phyloP scores from a whole-genome alignment of 352 stramenopile species.

The Saprolegnia diclina region DNA sequence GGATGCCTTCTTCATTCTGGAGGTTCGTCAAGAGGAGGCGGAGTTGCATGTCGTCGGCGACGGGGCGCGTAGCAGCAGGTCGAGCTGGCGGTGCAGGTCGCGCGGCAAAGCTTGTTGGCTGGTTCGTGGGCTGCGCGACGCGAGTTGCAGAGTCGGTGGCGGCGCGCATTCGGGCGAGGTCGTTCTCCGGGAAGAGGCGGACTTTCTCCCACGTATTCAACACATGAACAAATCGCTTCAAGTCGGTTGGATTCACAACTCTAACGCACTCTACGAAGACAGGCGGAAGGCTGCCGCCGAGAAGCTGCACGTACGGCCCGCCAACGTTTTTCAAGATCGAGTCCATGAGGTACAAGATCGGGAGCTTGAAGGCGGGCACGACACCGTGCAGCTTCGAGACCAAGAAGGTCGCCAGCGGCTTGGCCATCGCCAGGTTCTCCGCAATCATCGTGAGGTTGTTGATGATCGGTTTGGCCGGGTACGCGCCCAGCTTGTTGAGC shows the following conservation, averaged over 20 bases:
- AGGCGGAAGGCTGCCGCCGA: constrained; percentile 63
- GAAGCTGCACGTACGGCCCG: constrained; percentile 61
- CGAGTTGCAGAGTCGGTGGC: constrained; percentile 54
- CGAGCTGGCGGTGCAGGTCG: constrained; percentile 26
- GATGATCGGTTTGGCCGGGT: constrained; percentile 86
- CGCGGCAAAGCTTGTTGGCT: constrained; percentile 47
- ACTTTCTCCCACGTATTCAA: constrained; percentile 79
- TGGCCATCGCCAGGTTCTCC: constrained; percentile 61
- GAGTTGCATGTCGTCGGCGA: constrained; percentile 60
- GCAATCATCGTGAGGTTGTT: constrained; percentile 84
- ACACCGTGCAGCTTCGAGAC: constrained; percentile 87
- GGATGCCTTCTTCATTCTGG: constrained; percentile 84
- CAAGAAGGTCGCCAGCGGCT: constrained; percentile 83
- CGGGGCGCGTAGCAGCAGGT: neutral
- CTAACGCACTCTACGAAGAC: constrained; percentile 83
- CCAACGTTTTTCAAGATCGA: constrained; percentile 87
- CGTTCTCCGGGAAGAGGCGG: constrained; percentile 47
- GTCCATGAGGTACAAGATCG: constrained; percentile 86
- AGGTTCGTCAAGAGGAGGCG: constrained; percentile 73
- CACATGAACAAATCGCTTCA: constrained; percentile 80
- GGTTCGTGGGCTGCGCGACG: constrained; percentile 40
- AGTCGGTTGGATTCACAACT: constrained; percentile 61
- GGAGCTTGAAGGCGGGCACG: constrained; percentile 72
- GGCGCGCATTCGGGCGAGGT: constrained; percentile 58
- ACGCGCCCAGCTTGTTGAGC: constrained; percentile 84